Evolutionary conservation across 768 basidiomycete species (phyloP).

Genomic region (Gyrodon lividus): DNA sequence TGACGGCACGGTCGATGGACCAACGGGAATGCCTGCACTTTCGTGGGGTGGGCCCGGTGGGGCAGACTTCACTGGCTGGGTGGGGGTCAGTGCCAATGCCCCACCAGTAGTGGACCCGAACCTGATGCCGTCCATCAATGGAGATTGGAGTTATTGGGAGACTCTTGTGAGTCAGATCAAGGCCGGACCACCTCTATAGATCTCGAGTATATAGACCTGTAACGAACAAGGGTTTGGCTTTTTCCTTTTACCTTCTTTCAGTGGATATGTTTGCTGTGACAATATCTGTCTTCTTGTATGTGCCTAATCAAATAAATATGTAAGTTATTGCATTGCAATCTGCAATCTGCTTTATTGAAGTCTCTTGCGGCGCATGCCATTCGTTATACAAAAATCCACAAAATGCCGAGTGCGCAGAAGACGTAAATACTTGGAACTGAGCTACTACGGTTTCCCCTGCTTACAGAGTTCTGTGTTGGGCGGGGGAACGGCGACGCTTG

Average conservation of each 20-base stretch:
- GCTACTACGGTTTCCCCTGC: constrained; percentile 1
- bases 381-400: neutral
- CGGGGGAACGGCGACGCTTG: no score
- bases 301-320: no score
- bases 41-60: constrained; percentile 62
- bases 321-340: neutral
- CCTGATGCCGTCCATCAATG: constrained; percentile 51
- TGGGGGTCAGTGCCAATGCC: constrained; percentile 40
- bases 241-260: constrained; percentile 2
- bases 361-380: neutral
- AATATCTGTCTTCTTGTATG: constrained; percentile 8
- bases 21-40: constrained; percentile 44
- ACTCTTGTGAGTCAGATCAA: constrained; percentile 61
- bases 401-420: neutral
- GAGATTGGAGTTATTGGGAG: constrained; percentile 83
- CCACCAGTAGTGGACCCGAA: constrained; percentile 42
- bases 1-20: constrained; percentile 56
- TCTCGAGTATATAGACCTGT: constrained; percentile 2
- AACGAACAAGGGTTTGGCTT: constrained; percentile 7
- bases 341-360: neutral
- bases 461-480: neutral
- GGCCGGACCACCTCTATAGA: constrained; percentile 34
- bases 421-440: neutral
- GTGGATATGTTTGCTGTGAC: constrained; percentile 9
- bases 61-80: constrained; percentile 61